These are phyloP conservation scores for Candida ponderosae DNA, from an alignment of 805 yeast species.

Conservation along the genomic window DNA sequence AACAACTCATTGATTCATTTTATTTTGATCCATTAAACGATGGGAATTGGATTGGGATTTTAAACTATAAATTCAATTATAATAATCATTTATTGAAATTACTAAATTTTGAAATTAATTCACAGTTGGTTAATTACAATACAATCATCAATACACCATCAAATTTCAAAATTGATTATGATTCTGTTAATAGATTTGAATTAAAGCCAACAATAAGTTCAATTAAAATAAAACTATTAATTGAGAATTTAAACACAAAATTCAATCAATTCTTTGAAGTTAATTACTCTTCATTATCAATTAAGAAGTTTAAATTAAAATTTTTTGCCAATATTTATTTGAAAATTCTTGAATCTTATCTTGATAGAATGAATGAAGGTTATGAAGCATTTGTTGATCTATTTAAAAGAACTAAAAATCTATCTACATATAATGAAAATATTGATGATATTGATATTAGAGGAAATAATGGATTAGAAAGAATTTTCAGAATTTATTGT, in stretches of 20 bases:
- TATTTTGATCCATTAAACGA: constrained; percentile 29
- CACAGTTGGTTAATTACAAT: constrained; percentile 36
- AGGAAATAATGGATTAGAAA: constrained; percentile 19
- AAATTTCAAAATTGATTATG: constrained; percentile 39
- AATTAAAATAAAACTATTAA: constrained; percentile 31
- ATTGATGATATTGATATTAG: constrained; percentile 13
- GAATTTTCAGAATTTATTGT: constrained; percentile 19
- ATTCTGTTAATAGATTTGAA: constrained; percentile 23
- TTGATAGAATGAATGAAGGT: constrained; percentile 20
- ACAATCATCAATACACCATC: constrained; percentile 32
- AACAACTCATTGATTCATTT: constrained; percentile 27
- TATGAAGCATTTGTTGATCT: constrained; percentile 20
- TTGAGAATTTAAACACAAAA: constrained; percentile 37
- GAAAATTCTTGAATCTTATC: constrained; percentile 30
- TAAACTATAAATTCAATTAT: constrained; percentile 15
- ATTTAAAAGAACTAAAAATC: constrained; percentile 8
- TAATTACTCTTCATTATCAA: constrained; percentile 24
- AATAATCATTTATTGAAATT: constrained; percentile 31
- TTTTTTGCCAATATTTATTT: constrained; percentile 38
- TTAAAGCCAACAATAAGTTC: constrained; percentile 36
- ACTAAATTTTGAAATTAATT: constrained; percentile 39
- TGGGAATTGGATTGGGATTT: constrained; percentile 23
- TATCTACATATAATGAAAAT: constrained; percentile 4
- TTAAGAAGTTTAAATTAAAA: constrained; percentile 38
- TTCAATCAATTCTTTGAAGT: constrained; percentile 19